These are phyloP conservation scores for Tagetes erecta DNA, from an alignment of 129 eudicot genomes.

Conservation along the genomic window DNA sequence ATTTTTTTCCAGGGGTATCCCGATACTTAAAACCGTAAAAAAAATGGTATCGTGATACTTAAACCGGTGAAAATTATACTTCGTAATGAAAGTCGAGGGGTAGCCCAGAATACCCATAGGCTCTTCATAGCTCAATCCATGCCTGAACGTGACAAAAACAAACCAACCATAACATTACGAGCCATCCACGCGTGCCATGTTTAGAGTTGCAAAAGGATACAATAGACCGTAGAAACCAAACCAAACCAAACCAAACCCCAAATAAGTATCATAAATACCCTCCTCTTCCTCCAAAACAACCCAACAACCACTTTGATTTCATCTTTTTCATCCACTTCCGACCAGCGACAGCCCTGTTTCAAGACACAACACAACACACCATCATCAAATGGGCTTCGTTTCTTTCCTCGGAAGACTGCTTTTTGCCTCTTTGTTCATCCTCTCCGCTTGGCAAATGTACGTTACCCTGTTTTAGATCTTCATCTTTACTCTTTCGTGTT, in stretches of 20 bases:
- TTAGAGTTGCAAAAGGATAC: no score
- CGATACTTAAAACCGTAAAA: no score
- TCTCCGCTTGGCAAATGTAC: conserved; percentile 63
- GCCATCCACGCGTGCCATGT: no score
- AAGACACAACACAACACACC: not conserved
- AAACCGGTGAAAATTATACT: no score
- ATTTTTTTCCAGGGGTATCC: no score
- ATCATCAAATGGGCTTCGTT: conserved; percentile 47
- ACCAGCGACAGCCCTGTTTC: not conserved
- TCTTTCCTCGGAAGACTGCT: conserved; percentile 61
- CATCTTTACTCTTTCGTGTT: not conserved
- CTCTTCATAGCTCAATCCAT: no score
- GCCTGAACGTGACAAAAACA: no score
- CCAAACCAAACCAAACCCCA: not conserved
- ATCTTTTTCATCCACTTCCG: conserved; percentile 17
- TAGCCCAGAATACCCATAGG: no score
- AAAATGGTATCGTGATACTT: no score
- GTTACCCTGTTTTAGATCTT: conserved; percentile 2
- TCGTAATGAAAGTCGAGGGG: no score
- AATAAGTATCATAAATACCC: conserved; percentile 10
- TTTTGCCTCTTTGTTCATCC: conserved; percentile 64
- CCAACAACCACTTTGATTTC: not conserved
- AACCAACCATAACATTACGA: no score
- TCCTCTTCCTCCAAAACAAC: not conserved
- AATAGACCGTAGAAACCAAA: not conserved